Evolutionary conservation across 1,284 basidiomycete species (phyloP), one percentile per base, ranked within the genome.

Genomic region (Singerocomus inundabilis): DNA sequence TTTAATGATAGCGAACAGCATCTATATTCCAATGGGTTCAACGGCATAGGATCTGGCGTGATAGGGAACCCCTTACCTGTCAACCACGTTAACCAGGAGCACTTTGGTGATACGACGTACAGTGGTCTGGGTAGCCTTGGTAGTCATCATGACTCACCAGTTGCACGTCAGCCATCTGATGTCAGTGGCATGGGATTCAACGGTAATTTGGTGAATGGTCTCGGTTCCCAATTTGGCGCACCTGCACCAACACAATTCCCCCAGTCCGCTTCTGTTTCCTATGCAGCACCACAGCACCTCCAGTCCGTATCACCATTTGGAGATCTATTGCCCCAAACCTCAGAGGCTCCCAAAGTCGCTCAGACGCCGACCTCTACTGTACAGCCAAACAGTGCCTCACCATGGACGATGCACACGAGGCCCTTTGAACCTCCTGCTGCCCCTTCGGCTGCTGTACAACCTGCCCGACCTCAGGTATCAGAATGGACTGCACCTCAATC

Each of bases 401-500:
- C 64, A 6, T 67, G 65, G 65, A 46, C 46, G n/a, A 34, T 59
- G 16, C 57, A 45, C 32, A 40, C 53, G 6, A 42, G 39, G n/a
- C 34, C 59, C 12, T 52, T 55, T 29, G 67, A 66, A 28, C 37
- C 54, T 30, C 51, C 67, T 30, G 69, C 62, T 37, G 57, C 61
- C 21, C 25, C 59, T 38, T 59, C 60, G 12, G 62, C 62, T 7
- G 46, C 61, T 31, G 48, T 46, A 47, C 54, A 55, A 18, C 59
- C 61, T 9, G 50, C 64, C 43, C 57, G 44, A 37, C 42, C 61
- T 12, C 59, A 61, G 26, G 44, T 18, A 35, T 35, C 46, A 9
- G 63, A 63, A 48, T 74, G 77, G 78, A 64, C 59, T 36, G 31
- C 51, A 42, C 48, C 59, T 35, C 63, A 67, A 46, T 42, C 52